Evolutionary conservation across 495 filamentous ascomycete species (phyloP), one percentile per base, ranked within the genome.

Genomic region (Podospora fimiseda): DNA sequence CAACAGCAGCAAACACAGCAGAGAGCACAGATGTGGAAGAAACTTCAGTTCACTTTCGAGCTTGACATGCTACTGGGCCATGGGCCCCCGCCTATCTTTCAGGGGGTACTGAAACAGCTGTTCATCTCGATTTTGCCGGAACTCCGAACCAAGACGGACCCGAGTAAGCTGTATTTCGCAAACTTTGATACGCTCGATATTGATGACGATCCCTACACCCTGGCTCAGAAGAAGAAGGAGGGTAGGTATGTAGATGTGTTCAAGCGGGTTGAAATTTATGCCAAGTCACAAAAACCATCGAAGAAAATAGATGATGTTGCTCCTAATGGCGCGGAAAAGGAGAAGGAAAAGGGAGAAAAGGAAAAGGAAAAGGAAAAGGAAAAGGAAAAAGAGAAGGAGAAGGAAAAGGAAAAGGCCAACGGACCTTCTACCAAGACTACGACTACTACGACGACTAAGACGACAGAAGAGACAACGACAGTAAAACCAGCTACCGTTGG

Each of bases 141-240:
- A 4, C 76, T 79, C 43, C 61, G 66, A 15, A 50, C 45, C 9
- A 65, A 64, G 24, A 71, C 70, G 37, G 70, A 78, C 37, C 69
- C 72, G 24, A 65, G 71, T 4, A 67, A 65, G 63, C 58, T 81
- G 8, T 79, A 75, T 55, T 80, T 79, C 60, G 70, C 67, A 5
- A 71, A 79, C 50, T 79, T 72, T 46, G 56, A 58, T 18, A 48
- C 79, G 46, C 68, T 81, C 41, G 75, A 79, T 48, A 63, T 79
- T 5, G 64, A 72, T 13, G 74, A 79, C 20, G 63, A 64, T 37
- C 53, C 59, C 11, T 56, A 51, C 20, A 58, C 55, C 14, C 50
- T 76, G 20, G 56, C 52, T 2, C 37, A 23, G 30, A 58, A 56
- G 48, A 66, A 54, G 51, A 53, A 46, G 1, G 57, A n/a, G 16